Evolutionary conservation across 2,329 filamentous ascomycete genomes (phyloP).

Genomic region (Tolypocladium sp.): DNA sequence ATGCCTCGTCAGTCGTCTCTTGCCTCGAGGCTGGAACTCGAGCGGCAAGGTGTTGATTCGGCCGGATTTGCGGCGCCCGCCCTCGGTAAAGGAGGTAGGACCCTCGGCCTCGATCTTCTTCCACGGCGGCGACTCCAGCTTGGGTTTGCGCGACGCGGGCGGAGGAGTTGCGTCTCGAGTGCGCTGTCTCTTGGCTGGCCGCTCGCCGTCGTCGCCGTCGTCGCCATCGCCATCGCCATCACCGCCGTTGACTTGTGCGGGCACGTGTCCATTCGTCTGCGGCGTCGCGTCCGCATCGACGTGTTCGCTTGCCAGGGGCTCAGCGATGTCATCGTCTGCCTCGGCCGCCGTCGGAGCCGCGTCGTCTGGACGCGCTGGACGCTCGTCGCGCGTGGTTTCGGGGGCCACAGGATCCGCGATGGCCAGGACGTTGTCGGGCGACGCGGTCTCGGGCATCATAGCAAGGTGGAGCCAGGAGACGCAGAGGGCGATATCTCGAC

Average conservation of each 20-base stretch:
- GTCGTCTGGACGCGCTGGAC: slow-evolving; percentile 8
- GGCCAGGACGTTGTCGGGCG: slow-evolving; percentile 33
- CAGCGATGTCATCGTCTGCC: slow-evolving; percentile 5
- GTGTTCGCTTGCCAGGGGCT: slow-evolving; percentile 9
- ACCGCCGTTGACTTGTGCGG: slow-evolving; percentile 49
- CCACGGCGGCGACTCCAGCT: slow-evolving; percentile 77
- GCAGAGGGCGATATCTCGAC: slow-evolving; percentile 42
- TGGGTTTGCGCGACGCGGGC: slow-evolving; percentile 31
- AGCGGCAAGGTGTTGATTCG: slow-evolving; percentile 50
- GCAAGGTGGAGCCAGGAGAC: slow-evolving; percentile 31
- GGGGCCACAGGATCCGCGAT: slow-evolving; percentile 17
- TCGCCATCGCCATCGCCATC: slow-evolving; percentile 29
- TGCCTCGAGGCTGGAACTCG: slow-evolving; percentile 39
- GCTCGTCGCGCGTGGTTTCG: slow-evolving; percentile 15
- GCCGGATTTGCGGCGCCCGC: slow-evolving; percentile 60
- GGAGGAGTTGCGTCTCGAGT: slow-evolving; percentile 37
- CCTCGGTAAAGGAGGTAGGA: slow-evolving; percentile 73
- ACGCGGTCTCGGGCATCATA: slow-evolving; percentile 55
- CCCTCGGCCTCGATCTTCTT: slow-evolving; percentile 78
- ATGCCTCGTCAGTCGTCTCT: slow-evolving; percentile 43
- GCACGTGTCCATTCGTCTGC: slow-evolving; percentile 18
- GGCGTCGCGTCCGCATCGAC: slow-evolving; percentile 11
- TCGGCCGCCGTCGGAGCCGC: slow-evolving; percentile 9
- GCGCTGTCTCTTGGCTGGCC: slow-evolving; percentile 58
- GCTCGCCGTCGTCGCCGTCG: slow-evolving; percentile 28